These are phyloP conservation scores for Penicillium sp. DNA, from an alignment of 2,329 filamentous ascomycete genomes.

Conservation along the genomic window DNA sequence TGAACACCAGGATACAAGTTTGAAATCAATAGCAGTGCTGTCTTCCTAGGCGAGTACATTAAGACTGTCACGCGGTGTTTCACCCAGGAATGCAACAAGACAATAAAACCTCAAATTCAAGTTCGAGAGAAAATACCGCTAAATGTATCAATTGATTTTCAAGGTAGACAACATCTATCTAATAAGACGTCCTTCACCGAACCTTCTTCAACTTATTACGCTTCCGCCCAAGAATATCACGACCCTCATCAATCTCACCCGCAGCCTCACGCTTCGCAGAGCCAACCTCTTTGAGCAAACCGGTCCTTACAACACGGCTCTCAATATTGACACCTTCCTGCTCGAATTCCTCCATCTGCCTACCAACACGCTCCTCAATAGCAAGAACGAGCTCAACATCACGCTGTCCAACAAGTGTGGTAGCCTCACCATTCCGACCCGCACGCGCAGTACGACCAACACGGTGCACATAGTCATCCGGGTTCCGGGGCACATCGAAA, in stretches of 20 bases:
- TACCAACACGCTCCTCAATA: slow-evolving; percentile 77
- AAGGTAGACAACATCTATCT: neutral
- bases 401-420: slow-evolving; percentile 87
- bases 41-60: neutral
- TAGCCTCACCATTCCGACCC: slow-evolving; percentile 74
- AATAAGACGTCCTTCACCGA: slow-evolving; percentile 23
- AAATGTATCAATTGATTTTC: slow-evolving; percentile 11
- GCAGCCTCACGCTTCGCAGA: slow-evolving; percentile 92
- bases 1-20: neutral
- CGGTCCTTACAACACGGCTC: slow-evolving; percentile 77
- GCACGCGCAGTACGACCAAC: slow-evolving; percentile 94
- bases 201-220: slow-evolving; percentile 49
- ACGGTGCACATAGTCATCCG: slow-evolving; percentile 95
- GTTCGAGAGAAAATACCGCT: slow-evolving; percentile 9
- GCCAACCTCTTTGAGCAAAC: slow-evolving; percentile 77
- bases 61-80: neutral
- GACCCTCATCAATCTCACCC: slow-evolving; percentile 86
- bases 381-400: slow-evolving; percentile 88
- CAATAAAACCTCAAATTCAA: neutral
- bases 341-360: slow-evolving; percentile 76
- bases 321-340: slow-evolving; percentile 96
- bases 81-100: neutral
- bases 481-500: slow-evolving; percentile 92
- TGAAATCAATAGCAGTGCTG: neutral
- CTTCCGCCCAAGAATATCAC: slow-evolving; percentile 85